A percentile compares a stretch with the other conserved stretches of the same genome.
phyloP scores from a whole-genome alignment of 2,329 filamentous ascomycete species.

The Exophiala alcalophila region DNA sequence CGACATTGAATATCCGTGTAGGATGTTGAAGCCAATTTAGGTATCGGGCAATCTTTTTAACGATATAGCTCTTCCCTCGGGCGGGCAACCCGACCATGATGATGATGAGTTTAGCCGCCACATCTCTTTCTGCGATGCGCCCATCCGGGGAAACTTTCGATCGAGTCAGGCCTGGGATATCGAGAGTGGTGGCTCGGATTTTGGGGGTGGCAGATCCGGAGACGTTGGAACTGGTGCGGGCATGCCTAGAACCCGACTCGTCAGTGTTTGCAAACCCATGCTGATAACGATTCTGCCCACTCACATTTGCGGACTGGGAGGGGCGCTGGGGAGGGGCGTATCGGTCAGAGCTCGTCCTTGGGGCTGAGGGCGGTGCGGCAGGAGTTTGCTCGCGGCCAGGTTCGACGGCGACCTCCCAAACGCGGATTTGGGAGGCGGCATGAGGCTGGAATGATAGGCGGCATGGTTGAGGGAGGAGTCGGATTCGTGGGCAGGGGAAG shows the following conservation, averaged over 20 bases:
- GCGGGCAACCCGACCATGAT: conserved; percentile 97
- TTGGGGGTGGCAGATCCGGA: conserved; percentile 76
- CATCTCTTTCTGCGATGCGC: conserved; percentile 86
- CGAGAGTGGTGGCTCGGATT: conserved; percentile 86
- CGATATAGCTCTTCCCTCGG: conserved; percentile 96
- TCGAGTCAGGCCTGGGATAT: conserved; percentile 93
- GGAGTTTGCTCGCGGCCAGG: conserved; percentile 10
- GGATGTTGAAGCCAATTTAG: conserved; percentile 97
- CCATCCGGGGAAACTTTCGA: conserved; percentile 95
- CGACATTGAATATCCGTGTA: conserved; percentile 94
- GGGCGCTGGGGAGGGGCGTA: conserved; percentile 61
- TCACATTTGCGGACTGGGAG: conserved; percentile 61
- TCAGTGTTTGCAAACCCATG: conserved; percentile 6
- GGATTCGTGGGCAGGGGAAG: conserved; percentile 13
- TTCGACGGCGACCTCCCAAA: conserved; percentile 21
- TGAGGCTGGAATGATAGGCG: conserved; percentile 25
- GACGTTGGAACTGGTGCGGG: conserved; percentile 66
- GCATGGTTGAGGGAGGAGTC: conserved; percentile 21
- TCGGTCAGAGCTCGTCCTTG: conserved; percentile 58
- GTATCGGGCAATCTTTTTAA: conserved; percentile 94
- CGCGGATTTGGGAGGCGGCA: conserved; percentile 25
- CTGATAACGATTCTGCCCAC: conserved; percentile 33
- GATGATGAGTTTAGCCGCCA: conserved; percentile 93
- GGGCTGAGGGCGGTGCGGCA: conserved; percentile 35
- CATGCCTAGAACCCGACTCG: conserved; percentile 21